Conservation (phyloP, 2,329 filamentous ascomycete genomes). For the Epichloe baconii region DNA sequence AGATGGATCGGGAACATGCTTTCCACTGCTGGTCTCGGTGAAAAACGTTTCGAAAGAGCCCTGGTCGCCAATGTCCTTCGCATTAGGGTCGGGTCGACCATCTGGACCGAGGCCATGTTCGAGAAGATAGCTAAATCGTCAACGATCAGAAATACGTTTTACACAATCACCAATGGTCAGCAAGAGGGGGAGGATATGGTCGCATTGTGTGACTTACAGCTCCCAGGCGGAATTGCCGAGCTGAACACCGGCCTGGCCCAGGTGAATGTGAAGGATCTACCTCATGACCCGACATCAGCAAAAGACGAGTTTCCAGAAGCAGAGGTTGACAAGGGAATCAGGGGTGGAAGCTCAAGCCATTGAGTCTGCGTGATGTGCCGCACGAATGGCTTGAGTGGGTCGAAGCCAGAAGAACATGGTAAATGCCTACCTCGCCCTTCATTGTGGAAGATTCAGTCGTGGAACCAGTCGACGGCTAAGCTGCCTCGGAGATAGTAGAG, state of each 20-base stretch:
- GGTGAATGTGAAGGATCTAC: constrained; percentile 50
- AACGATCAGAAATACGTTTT: constrained; percentile 12
- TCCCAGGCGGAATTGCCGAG: constrained; percentile 66
- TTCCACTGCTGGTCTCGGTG: constrained; percentile 57
- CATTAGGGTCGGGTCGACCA: constrained; percentile 49
- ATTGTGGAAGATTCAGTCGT: constrained; percentile 15
- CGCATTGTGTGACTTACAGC: constrained; percentile 42
- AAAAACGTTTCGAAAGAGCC: constrained; percentile 64
- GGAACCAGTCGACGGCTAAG: constrained; percentile 9
- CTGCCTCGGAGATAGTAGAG: not conserved
- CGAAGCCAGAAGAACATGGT: not conserved
- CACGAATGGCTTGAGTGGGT: not conserved
- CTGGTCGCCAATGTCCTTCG: constrained; percentile 43
- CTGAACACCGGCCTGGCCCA: constrained; percentile 59
- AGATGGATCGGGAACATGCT: constrained; percentile 60
- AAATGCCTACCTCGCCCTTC: constrained; percentile 42
- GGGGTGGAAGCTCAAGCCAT: not conserved
- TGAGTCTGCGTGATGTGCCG: not conserved
- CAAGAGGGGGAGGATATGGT: constrained; percentile 1
- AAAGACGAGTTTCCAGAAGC: not conserved
- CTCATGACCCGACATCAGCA: constrained; percentile 8
- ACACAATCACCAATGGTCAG: not conserved
- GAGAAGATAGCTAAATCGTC: constrained; percentile 47
- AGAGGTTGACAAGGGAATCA: not conserved
- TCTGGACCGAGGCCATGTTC: constrained; percentile 57